These are phyloP conservation scores for Fusarium algeriense DNA, from an alignment of 2,329 filamentous ascomycete species.

Conservation along the genomic window DNA sequence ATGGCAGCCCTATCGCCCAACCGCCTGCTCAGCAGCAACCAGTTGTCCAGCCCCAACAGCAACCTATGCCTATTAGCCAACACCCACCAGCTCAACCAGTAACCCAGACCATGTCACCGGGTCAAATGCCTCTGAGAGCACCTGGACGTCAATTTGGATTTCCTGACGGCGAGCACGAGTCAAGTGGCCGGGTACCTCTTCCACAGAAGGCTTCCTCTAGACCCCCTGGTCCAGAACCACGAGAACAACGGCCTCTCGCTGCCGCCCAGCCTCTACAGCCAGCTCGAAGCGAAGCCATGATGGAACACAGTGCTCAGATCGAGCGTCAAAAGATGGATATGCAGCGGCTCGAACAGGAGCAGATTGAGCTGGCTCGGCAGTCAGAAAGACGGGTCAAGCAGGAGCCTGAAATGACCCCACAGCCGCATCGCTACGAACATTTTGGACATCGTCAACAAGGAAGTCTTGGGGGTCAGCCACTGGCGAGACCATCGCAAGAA, in stretches of 20 bases:
- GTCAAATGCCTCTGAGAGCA: slow-evolving; percentile 57
- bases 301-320: slow-evolving; percentile 46
- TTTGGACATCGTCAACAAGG: slow-evolving; percentile 57
- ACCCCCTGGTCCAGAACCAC: slow-evolving; percentile 50
- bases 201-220: slow-evolving; percentile 55
- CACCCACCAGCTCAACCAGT: slow-evolving; percentile 55
- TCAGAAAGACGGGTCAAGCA: slow-evolving; percentile 59
- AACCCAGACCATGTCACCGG: slow-evolving; percentile 62
- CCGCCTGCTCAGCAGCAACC: slow-evolving; percentile 53
- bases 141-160: slow-evolving; percentile 59
- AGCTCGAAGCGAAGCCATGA: slow-evolving; percentile 51
- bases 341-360: slow-evolving; percentile 47
- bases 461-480: slow-evolving; percentile 54
- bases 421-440: slow-evolving; percentile 59
- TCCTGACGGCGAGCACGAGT: slow-evolving; percentile 54
- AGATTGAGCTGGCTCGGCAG: slow-evolving; percentile 48
- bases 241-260: slow-evolving; percentile 52
- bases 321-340: slow-evolving; percentile 52
- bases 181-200: slow-evolving; percentile 55
- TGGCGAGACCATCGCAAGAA: slow-evolving; percentile 58
- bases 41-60: slow-evolving; percentile 46
- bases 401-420: slow-evolving; percentile 59
- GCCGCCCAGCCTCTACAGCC: slow-evolving; percentile 53
- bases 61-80: slow-evolving; percentile 50
- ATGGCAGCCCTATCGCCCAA: slow-evolving; percentile 62